phyloP scores from a whole-genome alignment of 345 rosid genomes.

The Lepidium africanum region DNA sequence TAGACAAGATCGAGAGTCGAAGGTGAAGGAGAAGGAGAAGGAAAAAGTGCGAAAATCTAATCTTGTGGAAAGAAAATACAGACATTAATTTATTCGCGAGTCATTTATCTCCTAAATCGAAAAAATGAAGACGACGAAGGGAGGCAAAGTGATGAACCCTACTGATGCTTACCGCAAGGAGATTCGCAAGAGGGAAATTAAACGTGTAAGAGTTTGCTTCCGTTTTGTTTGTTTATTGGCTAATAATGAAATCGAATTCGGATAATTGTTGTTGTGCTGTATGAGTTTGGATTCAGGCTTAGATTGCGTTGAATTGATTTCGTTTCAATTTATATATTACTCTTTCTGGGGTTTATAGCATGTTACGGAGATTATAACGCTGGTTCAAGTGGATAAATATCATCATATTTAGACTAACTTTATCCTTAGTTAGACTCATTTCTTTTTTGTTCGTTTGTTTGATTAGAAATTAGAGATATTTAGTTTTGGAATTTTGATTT shows the following conservation, averaged over 20 bases:
- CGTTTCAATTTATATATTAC: neutral
- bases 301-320: neutral
- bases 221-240: neutral
- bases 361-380: neutral
- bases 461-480: neutral
- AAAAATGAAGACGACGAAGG: conserved; percentile 96
- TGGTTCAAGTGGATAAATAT: neutral
- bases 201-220: conserved; percentile 42
- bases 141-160: conserved; percentile 99
- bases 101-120: neutral
- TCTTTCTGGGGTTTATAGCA: neutral
- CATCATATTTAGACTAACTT: neutral
- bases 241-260: neutral
- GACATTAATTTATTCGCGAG: no score
- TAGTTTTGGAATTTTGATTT: neutral
- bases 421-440: neutral
- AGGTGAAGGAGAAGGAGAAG: no score
- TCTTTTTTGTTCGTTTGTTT: neutral
- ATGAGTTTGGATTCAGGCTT: neutral
- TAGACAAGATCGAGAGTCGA: no score
- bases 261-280: neutral
- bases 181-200: conserved; percentile 87
- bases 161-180: conserved; percentile 98
- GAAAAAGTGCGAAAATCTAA: no score
- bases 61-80: no score